Evolutionary conservation across 352 stramenopile species (phyloP).

Genomic region (Globisporangium camurandrum): DNA sequence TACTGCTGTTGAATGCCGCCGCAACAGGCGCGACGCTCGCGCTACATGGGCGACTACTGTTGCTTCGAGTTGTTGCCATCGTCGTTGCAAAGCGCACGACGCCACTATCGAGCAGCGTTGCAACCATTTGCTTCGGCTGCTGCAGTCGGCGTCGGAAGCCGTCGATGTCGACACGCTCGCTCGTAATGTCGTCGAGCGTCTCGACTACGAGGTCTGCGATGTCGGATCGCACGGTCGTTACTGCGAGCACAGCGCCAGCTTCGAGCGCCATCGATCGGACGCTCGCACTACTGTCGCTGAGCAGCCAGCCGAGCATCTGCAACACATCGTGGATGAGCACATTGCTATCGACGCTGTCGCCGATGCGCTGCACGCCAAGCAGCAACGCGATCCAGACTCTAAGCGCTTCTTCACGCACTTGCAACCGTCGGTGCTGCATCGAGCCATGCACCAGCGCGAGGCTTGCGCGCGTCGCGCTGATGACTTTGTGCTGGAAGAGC

Average conservation of each 20-base stretch:
- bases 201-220: constrained; percentile 37
- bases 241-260: constrained; percentile 23
- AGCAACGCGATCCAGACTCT: constrained; percentile 52
- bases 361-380: constrained; percentile 15
- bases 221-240: constrained; percentile 20
- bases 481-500: constrained; percentile 24
- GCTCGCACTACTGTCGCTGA: constrained; percentile 36
- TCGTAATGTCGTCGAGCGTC: constrained; percentile 37
- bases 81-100: constrained; percentile 12
- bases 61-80: constrained; percentile 1
- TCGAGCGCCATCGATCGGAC: constrained; percentile 46
- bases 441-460: constrained; percentile 23
- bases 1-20: neutral
- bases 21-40: no score
- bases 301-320: constrained; percentile 28
- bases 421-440: constrained; percentile 38
- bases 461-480: constrained; percentile 13
- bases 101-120: constrained; percentile 28
- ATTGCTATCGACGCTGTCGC: constrained; percentile 13
- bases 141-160: constrained; percentile 27
- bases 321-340: constrained; percentile 17
- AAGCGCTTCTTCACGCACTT: constrained; percentile 55
- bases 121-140: constrained; percentile 18
- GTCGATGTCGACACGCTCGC: constrained; percentile 46
- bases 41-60: no score